Conservation (phyloP, 2,329 filamentous ascomycete genomes). For the Herpotrichia juniperi region DNA sequence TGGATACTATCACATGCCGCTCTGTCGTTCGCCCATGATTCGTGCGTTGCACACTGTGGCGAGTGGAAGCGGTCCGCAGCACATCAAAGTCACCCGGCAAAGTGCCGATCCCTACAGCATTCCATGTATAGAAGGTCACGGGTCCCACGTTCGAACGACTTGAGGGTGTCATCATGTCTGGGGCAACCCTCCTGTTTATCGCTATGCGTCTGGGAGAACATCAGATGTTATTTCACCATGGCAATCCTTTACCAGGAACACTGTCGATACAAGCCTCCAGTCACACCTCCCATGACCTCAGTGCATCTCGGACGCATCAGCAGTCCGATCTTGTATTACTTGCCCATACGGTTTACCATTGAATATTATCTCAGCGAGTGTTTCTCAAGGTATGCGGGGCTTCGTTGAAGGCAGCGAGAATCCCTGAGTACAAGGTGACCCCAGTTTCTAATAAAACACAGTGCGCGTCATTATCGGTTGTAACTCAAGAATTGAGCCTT, state of each 20-base stretch:
- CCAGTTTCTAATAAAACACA: no score
- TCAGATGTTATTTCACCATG: neutral
- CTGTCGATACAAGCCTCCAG: neutral
- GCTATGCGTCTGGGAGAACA: neutral
- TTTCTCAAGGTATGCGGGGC: no score
- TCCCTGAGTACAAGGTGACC: no score
- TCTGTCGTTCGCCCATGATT: constrained; percentile 15
- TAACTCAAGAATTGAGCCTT: no score
- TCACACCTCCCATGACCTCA: neutral
- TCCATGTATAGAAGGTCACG: constrained; percentile 33
- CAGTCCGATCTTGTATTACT: neutral
- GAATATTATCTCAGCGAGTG: no score
- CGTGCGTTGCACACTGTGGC: constrained; percentile 32
- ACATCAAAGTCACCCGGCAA: constrained; percentile 27
- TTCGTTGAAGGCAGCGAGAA: no score
- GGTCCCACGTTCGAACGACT: constrained; percentile 17
- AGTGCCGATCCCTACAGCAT: constrained; percentile 24
- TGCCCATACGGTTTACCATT: neutral
- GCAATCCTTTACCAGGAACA: neutral
- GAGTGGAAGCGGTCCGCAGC: constrained; percentile 35
- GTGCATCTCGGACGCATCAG: neutral
- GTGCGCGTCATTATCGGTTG: no score
- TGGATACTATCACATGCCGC: constrained; percentile 35
- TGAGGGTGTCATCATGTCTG: constrained; percentile 13
- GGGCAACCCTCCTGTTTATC: neutral